Evolutionary conservation across 1,284 basidiomycete genomes (phyloP), one percentile per base, ranked within the genome.

Genomic region (Violaceomyces palustris): DNA sequence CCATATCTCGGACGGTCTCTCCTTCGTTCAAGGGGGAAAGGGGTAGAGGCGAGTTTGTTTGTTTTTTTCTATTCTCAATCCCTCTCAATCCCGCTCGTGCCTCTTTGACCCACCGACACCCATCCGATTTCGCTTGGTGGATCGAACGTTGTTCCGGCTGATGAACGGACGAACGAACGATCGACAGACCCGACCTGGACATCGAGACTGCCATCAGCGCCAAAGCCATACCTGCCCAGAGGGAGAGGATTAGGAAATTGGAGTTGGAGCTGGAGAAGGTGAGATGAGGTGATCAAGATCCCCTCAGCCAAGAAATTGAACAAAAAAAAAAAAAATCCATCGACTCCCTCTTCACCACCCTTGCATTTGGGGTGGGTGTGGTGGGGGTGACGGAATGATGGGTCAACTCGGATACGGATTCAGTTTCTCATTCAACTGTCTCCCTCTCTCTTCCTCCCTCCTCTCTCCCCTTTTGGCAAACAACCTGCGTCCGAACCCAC

Each of bases 191-290:
- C 12, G 55, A 67, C 11, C 32, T 67, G 10, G 58, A 65, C 24
- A 43, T 65, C 25, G 49, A 56, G 15, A 65, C 61, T 0, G 62
- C 64, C 11, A 56, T 66, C 15, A 49, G 53, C 24, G 67, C 67
- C 1, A 42, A 43, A 14, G 49, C 61, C n/a, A 51, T 56, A 14
- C 57, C 67, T 2, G 64, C 58, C 6, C 64, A 67, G 34, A 39
- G 51, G 29, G 30, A 35, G 7, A 49, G 61, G 11, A 42, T 67
- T 4, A 21, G 36, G 0, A 23, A 35, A 15, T 32, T 64, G 3
- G 42, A 42, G 37, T 18, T 18, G 6, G 60, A 63, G 31, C 35
- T 67, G 11, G 55, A 55, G 14, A 11, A 34, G 19, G 55, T 61
- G 11, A 32, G 48, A 14, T 22, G 8, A 24, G 39, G n/a, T n/a